Base-by-base conservation (phyloP, 2,329 filamentous ascomycete genomes). In the Botryosphaeria dothidea region DNA sequence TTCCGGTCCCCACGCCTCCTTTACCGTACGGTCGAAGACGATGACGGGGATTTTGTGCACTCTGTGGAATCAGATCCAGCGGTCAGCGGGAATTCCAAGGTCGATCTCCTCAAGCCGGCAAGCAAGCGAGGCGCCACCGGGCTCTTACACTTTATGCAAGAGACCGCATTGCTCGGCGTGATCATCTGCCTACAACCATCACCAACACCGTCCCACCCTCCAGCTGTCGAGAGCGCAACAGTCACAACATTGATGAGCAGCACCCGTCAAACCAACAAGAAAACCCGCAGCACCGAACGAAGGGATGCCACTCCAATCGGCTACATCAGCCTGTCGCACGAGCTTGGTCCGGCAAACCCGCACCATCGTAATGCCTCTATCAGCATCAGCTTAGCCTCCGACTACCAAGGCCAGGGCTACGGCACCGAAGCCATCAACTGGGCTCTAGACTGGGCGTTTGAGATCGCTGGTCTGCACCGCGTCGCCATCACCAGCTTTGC, bases 401-500 rank as follows among this genome's bases (percentile, higher is more conserved):
- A 64, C 0, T 76, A 77, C 60, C 78, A 82, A 62, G 72, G 74
- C 0, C 67, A 74, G 21, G 81, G 83, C 0, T 84, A 84, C 62
- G 83, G 83, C 1, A 69, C 68, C 6, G 82, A 84, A 67, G 79
- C 80, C 0, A 80, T 85, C 49, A 72, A 74, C 27, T 85, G 82
- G 82, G 77, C 71, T 0, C 67, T 83, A 3, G 75, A 81, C 25
- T 84, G 82, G 77, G 79, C 79, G 0, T 85, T 85, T 67, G 68
- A 70, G 5, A 72, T 73, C n/a, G 81, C 75, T 0, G 79, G 78
- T 0, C 68, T 83, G 71, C 83, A 85, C 66, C 72, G 79, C 4
- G 77, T 85, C 19, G 71, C 69, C 11, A 75, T 85, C 6, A 68
- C 70, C 3, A 77, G 77, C 0, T 77, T 80, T 36, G 76, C 69